A percentile compares a stretch with the other conserved stretches of the same genome.
phyloP scores from a whole-genome alignment of 1,284 basidiomycete genomes.

The Microbotryum lychnidis-dioicae region DNA sequence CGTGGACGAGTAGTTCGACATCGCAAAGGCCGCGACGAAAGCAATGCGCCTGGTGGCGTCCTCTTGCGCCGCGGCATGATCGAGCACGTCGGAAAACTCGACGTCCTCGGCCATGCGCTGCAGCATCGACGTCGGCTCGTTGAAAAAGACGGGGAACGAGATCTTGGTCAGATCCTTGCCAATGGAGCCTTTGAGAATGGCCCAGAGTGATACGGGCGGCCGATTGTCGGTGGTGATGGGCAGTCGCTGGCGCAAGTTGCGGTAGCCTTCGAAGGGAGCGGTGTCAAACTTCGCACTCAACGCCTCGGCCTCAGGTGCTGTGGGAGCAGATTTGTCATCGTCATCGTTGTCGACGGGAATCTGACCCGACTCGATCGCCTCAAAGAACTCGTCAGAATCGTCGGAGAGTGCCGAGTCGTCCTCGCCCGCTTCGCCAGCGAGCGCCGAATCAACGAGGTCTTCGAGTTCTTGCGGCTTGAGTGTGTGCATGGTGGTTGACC shows the following conservation, averaged over 20 bases:
- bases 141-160: slow-evolving; percentile 74
- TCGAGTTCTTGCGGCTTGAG: slow-evolving; percentile 21
- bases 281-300: slow-evolving; percentile 39
- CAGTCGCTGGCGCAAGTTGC: slow-evolving; percentile 56
- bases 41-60: slow-evolving; percentile 79
- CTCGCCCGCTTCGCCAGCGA: slow-evolving; percentile 20
- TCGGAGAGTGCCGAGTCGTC: slow-evolving; percentile 56
- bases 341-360: slow-evolving; percentile 59
- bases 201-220: slow-evolving; percentile 88
- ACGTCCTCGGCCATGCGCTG: slow-evolving; percentile 50
- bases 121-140: slow-evolving; percentile 91
- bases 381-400: slow-evolving; percentile 95
- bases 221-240: slow-evolving; percentile 69
- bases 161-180: slow-evolving; percentile 97
- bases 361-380: slow-evolving; percentile 79
- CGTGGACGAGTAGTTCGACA: slow-evolving; percentile 96
- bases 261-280: slow-evolving; percentile 62
- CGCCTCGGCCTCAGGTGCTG: not conserved
- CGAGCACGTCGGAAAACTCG: slow-evolving; percentile 88
- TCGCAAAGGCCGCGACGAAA: slow-evolving; percentile 92
- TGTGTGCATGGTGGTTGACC: slow-evolving; percentile 15
- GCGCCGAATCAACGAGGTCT: slow-evolving; percentile 22
- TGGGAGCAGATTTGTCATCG: slow-evolving; percentile 23
- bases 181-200: slow-evolving; percentile 89
- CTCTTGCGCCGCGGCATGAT: slow-evolving; percentile 66